Conservation (phyloP, 2,329 filamentous ascomycete species). For the Calonectria crousiana region DNA sequence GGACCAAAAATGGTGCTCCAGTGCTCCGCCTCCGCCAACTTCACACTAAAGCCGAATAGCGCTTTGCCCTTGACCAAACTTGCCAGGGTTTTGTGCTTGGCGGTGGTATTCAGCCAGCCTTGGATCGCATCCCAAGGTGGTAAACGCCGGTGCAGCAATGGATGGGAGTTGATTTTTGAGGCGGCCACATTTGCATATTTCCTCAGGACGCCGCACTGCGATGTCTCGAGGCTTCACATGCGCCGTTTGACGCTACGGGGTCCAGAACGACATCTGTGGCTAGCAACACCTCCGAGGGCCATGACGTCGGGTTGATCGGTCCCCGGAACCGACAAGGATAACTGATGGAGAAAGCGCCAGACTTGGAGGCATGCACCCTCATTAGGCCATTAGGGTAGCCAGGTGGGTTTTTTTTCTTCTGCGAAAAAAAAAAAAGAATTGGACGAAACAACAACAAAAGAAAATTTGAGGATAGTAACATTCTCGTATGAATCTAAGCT, state of each 20-base stretch:
- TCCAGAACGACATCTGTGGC: background rate
- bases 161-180: background rate
- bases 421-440: background rate
- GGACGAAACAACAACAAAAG: background rate
- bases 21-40: slow-evolving; percentile 27
- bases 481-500: background rate
- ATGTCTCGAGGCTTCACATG: background rate
- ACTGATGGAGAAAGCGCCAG: slow-evolving; percentile 9
- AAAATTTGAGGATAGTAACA: no score
- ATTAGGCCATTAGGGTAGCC: background rate
- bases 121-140: background rate
- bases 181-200: background rate
- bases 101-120: slow-evolving; percentile 8
- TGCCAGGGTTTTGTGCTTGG: slow-evolving; percentile 10
- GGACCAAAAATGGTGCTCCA: slow-evolving; percentile 4
- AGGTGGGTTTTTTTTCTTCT: background rate
- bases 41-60: slow-evolving; percentile 22
- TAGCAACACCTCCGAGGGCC: background rate
- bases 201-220: background rate
- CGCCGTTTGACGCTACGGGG: background rate
- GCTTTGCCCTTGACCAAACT: slow-evolving; percentile 6
- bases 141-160: background rate
- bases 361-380: slow-evolving; percentile 4
- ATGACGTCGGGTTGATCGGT: slow-evolving; percentile 23
- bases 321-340: background rate